Base-by-base conservation (phyloP, 176 grass and related monocot species). In the Elaeis guineensis region DNA sequence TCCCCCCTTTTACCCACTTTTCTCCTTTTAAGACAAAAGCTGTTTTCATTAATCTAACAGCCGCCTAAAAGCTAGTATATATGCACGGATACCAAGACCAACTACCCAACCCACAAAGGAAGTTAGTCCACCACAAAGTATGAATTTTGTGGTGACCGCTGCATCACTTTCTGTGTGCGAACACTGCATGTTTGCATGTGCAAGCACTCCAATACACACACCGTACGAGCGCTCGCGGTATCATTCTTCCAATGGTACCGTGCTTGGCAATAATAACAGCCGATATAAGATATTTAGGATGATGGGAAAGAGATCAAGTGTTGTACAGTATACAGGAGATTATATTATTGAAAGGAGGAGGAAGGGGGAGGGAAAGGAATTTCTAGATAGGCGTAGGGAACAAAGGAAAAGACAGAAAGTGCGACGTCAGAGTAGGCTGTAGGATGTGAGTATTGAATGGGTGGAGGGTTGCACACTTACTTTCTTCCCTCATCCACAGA, bases 331-430 rank as follows among this genome's bases (percentile, higher is more conserved):
- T 44, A 3, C 1, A 2, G 14, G 35, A 44, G 35, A 44, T 11
- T 44, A 44, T 44, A 44, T 44, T 44, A 44, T 44, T 0, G 35
- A 44, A 12, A 44, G 30, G 30, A 7, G 32, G 32, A 35, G 32
- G 32, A 9, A 35, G 35, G 35, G 35, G 11, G 9, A 12, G 72
- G 23, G 65, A 19, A 76, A 50, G 32, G 80, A 83, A 90, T 96
- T 90, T 85, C 72, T 91, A 52, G 87, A 78, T 57, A 3, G 2
- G 83, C 59, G 83, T 75, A 73, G 21, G 49, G 53, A 21, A 25
- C 8, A 17, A 61, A 29, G 87, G 71, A 97, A 88, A 91, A 69
- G 87, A 90, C 87, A 88, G 58, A 72, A 77, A 83, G 75, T 77
- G 61, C 81, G 35, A 89, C 70, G 56, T 79, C 75, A 85, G 54